Base-by-base conservation (phyloP, 116 monocot genomes). In the Papilionanthe hybrid region DNA sequence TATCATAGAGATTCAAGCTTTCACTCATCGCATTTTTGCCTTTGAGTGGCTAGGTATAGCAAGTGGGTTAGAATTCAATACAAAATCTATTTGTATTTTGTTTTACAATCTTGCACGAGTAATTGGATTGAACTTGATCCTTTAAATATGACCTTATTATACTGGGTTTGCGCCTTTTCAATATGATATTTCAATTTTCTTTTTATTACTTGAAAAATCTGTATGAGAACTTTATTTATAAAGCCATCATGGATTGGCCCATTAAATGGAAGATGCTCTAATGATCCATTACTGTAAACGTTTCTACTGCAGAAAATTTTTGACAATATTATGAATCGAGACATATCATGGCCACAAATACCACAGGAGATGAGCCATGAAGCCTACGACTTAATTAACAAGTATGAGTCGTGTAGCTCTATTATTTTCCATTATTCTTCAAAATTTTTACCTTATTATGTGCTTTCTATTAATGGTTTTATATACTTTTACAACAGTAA, bases 261-360 rank as follows among this genome's bases (percentile, higher is more conserved):
- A 15, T 53, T 53, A 15, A 53, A 53, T 53, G 53, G 53, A 65
- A 25, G 65, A 65, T 60, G 20, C 10, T 65, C 65, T 65, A 27
- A 65, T 27, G 22, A 65, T 65, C 6, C 65, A 65, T 65, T 27
- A 9, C 10, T 65, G 25, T 7, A 25, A 25, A 0, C 49, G 69
- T 75, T 19, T 90, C 57, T 72, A 48, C 28, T 94, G 87, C 98
- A 98, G 98, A 91, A 88, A 90, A 91, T 99, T 78, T 99, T 99
- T 88, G 99, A 99, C 42, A 99, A 99, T 77, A 99, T 99, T 50
- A 99, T 99, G 93, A 99, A 99, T 80, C 85, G 86, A 60, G 93
- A 93, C 85, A 95, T 99, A 85, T 84, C 94, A 0, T 99, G 99
- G 95, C 99, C 99, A 60, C 82, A 84, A 11, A 80, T 93, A 63